Conservation (phyloP, 2,329 filamentous ascomycete species). For the Xylariaceae sp. region DNA sequence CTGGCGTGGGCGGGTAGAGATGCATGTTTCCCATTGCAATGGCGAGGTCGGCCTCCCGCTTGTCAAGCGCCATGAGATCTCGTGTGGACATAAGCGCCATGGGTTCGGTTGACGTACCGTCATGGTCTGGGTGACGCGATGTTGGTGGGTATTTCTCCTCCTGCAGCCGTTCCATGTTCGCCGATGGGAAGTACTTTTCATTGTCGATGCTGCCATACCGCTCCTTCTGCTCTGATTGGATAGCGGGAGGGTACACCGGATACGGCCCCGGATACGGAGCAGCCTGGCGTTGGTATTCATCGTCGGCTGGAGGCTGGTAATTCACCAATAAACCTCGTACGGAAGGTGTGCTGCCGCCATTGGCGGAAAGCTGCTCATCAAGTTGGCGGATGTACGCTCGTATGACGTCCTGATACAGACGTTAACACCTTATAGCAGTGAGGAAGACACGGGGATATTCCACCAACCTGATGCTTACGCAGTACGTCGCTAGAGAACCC, state of each 20-base stretch:
- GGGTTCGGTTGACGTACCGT: conserved; percentile 37
- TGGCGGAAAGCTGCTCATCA: conserved; percentile 50
- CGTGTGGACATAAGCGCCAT: conserved; percentile 57
- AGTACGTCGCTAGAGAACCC: conserved; percentile 60
- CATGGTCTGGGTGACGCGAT: conserved; percentile 40
- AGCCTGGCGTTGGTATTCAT: conserved; percentile 30
- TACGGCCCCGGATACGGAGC: conserved; percentile 35
- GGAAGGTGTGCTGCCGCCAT: conserved; percentile 50
- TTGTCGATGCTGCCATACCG: conserved; percentile 41
- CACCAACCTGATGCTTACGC: conserved; percentile 58
- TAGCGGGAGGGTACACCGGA: conserved; percentile 28
- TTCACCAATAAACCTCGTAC: conserved; percentile 56
- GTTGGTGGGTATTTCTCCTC: conserved; percentile 35
- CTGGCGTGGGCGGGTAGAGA: conserved; percentile 38
- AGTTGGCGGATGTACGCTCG: conserved; percentile 64
- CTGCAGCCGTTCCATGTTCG: conserved; percentile 43
- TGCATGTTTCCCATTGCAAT: conserved; percentile 46
- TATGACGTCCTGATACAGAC: conserved; percentile 53
- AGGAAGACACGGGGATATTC: background rate
- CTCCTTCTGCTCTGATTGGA: conserved; percentile 39
- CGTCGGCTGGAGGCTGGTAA: conserved; percentile 37
- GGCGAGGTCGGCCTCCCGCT: conserved; percentile 43
- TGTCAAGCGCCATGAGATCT: conserved; percentile 55
- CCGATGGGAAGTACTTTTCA: conserved; percentile 46
- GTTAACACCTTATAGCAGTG: conserved; percentile 11